Conservation (phyloP, 495 filamentous ascomycete genomes). For the Parmelia sp. region DNA sequence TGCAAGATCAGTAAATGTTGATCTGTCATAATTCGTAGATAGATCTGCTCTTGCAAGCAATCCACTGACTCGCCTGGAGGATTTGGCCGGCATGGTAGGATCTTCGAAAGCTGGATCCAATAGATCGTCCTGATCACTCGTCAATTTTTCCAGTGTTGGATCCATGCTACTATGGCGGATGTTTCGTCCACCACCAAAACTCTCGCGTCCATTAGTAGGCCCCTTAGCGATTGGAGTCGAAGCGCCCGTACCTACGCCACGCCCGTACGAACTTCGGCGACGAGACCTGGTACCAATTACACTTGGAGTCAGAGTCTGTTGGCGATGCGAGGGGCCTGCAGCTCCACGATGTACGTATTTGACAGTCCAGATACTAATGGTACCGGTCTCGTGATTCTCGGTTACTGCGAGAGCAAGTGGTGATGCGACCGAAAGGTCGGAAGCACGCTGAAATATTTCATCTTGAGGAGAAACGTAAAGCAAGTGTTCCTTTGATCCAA, state of each 20-base stretch:
- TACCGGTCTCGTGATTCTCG: conserved; percentile 60
- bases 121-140: conserved; percentile 52
- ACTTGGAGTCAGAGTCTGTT: conserved; percentile 35
- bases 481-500: conserved; percentile 70
- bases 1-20: conserved; percentile 64
- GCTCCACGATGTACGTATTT: conserved; percentile 55
- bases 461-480: conserved; percentile 63
- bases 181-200: conserved; percentile 48
- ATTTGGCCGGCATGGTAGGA: conserved; percentile 58
- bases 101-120: conserved; percentile 74
- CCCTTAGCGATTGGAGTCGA: conserved; percentile 63
- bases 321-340: conserved; percentile 46
- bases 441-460: conserved; percentile 36
- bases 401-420: conserved; percentile 76
- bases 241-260: conserved; percentile 68
- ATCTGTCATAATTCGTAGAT: conserved; percentile 66
- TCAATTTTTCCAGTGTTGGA: conserved; percentile 36
- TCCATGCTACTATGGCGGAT: conserved; percentile 32
- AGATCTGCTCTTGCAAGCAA: conserved; percentile 86
- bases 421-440: conserved; percentile 17
- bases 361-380: conserved; percentile 75
- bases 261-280: conserved; percentile 78
- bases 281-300: conserved; percentile 53
- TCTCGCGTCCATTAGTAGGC: conserved; percentile 46
- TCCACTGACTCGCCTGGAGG: conserved; percentile 85